These are phyloP conservation scores for Psidium guajava DNA, from an alignment of 345 rosid species.

Conservation along the genomic window DNA sequence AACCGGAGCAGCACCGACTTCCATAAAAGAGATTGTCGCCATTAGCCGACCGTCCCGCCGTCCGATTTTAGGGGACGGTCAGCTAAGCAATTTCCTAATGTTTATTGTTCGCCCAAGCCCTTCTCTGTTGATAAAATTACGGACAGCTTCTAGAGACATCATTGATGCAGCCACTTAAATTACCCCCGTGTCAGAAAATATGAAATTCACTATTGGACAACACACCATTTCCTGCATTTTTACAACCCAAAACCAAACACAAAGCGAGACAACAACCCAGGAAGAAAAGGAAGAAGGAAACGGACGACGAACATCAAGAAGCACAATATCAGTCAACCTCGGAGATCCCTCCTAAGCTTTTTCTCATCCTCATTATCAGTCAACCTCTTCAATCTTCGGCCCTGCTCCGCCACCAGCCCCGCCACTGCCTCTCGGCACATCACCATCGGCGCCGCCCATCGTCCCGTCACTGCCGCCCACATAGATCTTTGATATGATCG, in stretches of 20 bases:
- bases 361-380: conserved; percentile 1
- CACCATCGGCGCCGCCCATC: neutral
- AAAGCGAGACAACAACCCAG: neutral
- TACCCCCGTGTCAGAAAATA: accelerated
- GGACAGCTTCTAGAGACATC: neutral
- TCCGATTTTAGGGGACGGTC: too few species aligned
- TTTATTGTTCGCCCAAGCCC: neutral
- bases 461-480: conserved; percentile 12
- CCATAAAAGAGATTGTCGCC: too few species aligned
- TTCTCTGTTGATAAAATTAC: neutral
- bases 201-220: neutral
- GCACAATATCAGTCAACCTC: neutral
- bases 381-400: conserved; percentile 27
- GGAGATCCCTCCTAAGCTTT: neutral
- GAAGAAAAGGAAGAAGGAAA: neutral
- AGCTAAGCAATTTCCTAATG: too few species aligned
- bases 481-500: conserved; percentile 20
- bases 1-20: too few species aligned
- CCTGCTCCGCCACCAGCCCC: conserved; percentile 1
- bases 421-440: neutral
- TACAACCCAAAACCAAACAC: neutral
- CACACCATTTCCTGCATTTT: neutral
- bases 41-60: too few species aligned
- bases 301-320: neutral
- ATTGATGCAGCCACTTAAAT: neutral